phyloP scores from a whole-genome alignment of 441 rosid genomes.

The Macaranga tanarius region DNA sequence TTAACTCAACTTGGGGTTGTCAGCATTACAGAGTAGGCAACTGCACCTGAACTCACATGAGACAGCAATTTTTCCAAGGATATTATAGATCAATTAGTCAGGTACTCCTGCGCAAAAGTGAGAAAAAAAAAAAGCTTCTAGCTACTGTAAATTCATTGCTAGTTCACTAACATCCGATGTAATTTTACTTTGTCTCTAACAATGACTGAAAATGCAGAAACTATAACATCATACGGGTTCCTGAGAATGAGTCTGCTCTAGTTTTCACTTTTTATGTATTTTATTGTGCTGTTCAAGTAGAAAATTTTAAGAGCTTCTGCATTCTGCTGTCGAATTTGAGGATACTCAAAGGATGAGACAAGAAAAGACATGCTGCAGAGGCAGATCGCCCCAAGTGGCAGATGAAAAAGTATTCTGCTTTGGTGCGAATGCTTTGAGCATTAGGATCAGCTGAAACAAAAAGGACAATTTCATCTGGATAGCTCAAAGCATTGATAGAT shows the following conservation, averaged over 20 bases:
- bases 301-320: not conserved
- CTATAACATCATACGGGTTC: not conserved
- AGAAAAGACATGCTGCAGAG: not conserved
- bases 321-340: not conserved
- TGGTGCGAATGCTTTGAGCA: not conserved
- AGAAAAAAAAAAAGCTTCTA: not conserved
- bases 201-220: not conserved
- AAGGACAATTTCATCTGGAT: slow-evolving; percentile 4
- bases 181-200: not conserved
- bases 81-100: slow-evolving; percentile 7
- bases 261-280: not conserved
- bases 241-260: not conserved
- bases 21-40: slow-evolving; percentile 14
- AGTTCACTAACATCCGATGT: slow-evolving; percentile 10
- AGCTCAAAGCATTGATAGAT: not conserved
- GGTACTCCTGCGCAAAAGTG: not conserved
- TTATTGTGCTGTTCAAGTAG: not conserved
- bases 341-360: not conserved
- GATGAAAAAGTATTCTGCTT: not conserved
- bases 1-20: slow-evolving; percentile 10
- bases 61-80: not conserved
- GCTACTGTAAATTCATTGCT: slow-evolving; percentile 14
- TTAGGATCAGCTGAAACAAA: not conserved
- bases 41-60: slow-evolving; percentile 7
- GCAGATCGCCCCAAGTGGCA: not conserved